These are phyloP conservation scores for Aspergillus aculeatus DNA, from an alignment of 2,329 filamentous ascomycete genomes.

Conservation along the genomic window DNA sequence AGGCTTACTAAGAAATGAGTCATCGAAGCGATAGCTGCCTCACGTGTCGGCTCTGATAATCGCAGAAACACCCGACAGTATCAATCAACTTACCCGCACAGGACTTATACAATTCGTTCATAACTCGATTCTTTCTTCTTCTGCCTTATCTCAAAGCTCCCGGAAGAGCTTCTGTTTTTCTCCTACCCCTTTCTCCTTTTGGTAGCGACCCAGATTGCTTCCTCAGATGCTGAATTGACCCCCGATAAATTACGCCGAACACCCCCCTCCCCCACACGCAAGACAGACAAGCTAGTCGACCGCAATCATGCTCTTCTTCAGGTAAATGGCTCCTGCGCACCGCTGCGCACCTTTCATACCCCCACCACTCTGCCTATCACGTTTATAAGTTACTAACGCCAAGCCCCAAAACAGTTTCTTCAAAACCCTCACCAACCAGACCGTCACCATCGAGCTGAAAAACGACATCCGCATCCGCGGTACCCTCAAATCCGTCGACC, in stretches of 20 bases:
- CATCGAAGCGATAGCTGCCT: neutral
- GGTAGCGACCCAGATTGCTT: neutral
- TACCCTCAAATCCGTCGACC: conserved; percentile 93
- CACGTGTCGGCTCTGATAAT: neutral
- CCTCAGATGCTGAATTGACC: neutral
- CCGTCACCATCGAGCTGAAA: conserved; percentile 98
- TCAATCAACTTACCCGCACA: neutral
- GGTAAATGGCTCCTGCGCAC: conserved; percentile 31
- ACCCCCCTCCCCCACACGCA: conserved; percentile 1
- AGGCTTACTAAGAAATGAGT: neutral
- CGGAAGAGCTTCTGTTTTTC: neutral
- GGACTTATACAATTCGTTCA: neutral
- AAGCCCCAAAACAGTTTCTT: conserved; percentile 68
- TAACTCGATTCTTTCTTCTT: neutral
- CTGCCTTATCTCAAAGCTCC: neutral
- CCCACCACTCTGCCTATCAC: too few species aligned
- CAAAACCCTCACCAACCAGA: conserved; percentile 96
- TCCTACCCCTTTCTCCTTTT: neutral
- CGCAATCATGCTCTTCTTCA: conserved; percentile 54
- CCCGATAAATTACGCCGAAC: neutral
- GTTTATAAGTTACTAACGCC: neutral
- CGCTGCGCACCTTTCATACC: neutral
- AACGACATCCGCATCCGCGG: conserved; percentile 98
- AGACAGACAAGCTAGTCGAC: conserved; percentile 5
- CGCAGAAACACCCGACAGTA: neutral